These are phyloP conservation scores for Acanthamoeba culbertsoni DNA, from an alignment of 208 protist genomes.

Conservation along the genomic window DNA sequence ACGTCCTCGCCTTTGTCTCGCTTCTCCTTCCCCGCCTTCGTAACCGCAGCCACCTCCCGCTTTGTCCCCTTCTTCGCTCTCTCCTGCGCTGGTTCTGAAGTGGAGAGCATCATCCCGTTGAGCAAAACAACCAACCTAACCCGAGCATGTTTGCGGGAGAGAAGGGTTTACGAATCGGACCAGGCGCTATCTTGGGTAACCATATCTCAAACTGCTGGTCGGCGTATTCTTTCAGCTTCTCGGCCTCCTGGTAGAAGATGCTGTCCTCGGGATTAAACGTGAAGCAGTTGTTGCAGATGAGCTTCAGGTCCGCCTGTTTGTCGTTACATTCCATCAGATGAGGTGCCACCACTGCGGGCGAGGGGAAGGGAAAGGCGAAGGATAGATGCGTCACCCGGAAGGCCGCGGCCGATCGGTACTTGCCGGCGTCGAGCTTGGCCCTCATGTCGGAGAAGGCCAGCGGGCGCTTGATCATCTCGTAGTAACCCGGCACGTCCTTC, in stretches of 20 bases:
- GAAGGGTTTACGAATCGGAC: background rate
- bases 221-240: conserved; percentile 9
- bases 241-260: conserved; percentile 35
- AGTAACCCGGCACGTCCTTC: background rate
- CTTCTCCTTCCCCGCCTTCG: background rate
- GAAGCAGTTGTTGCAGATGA: conserved; percentile 36
- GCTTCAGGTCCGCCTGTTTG: conserved; percentile 18
- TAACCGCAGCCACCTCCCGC: background rate
- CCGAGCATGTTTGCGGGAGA: background rate
- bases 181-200: conserved; percentile 42
- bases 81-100: background rate
- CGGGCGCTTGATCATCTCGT: conserved; percentile 10
- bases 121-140: background rate
- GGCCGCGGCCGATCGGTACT: background rate
- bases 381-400: conserved; percentile 7
- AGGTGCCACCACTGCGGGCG: background rate
- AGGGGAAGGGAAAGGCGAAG: background rate
- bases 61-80: background rate
- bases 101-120: background rate
- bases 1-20: background rate
- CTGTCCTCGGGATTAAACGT: background rate
- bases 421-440: background rate
- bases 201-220: conserved; percentile 11
- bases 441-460: conserved; percentile 30
- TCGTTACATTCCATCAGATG: too few relatives aligned